phyloP scores from a whole-genome alignment of 257 asterid species.

The Coffea canephora region DNA sequence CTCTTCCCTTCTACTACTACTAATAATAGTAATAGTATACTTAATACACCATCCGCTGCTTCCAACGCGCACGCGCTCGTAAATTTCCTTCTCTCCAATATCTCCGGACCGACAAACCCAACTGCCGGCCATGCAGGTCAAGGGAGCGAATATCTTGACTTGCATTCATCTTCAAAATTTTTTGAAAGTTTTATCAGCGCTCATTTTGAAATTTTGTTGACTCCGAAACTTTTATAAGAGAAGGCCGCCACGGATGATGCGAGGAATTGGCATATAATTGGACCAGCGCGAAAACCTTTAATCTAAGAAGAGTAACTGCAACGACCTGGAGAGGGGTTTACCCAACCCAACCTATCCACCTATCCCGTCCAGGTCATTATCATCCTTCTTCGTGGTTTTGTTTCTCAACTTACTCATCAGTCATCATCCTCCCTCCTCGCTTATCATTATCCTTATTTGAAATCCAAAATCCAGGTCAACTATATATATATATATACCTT shows the following conservation, averaged over 20 bases:
- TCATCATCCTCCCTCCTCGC: not conserved
- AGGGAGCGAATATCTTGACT: no score
- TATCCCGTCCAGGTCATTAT: constrained; percentile 31
- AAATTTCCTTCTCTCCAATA: not conserved
- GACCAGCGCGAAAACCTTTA: no score
- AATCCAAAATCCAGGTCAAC: constrained; percentile 16
- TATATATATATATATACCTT: not conserved
- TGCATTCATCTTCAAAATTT: no score
- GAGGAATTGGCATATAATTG: no score
- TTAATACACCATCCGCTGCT: not conserved
- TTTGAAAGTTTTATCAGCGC: no score
- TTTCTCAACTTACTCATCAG: constrained; percentile 21
- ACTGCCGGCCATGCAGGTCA: no score
- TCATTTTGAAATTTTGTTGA: no score
- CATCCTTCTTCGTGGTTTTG: not conserved
- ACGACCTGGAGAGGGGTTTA: constrained; percentile 47
- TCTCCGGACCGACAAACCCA: no score
- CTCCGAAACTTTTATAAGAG: no score
- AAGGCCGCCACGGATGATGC: no score
- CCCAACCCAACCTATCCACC: constrained; percentile 73
- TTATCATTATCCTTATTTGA: not conserved
- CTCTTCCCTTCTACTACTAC: not conserved
- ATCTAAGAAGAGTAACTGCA: constrained; percentile 30
- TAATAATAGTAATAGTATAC: no score
- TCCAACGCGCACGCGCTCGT: not conserved